Percentiles rank a stretch among this genome's conserved stretches.
phyloP scores from a whole-genome alignment of 2,329 filamentous ascomycete genomes.

The Sporothrix dimorphospora region DNA sequence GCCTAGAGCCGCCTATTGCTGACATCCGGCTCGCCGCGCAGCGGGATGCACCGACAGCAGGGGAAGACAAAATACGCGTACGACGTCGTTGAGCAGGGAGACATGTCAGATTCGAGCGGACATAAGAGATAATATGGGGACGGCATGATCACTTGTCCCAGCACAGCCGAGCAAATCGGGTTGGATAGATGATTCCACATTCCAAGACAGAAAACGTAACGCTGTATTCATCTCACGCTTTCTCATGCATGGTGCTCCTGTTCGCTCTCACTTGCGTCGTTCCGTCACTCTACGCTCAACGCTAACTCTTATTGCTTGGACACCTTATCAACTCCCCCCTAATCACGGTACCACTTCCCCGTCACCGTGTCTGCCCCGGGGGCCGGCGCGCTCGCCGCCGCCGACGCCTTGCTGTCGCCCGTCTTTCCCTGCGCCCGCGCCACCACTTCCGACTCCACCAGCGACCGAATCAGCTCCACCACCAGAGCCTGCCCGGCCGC shows the following conservation, averaged over 20 bases:
- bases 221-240: not conserved
- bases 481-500: slow-evolving; percentile 55
- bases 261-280: not conserved
- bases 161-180: too few relatives aligned
- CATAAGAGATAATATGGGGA: too few relatives aligned
- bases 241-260: not conserved
- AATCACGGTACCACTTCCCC: slow-evolving; percentile 32
- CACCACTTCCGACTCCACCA: slow-evolving; percentile 55
- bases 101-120: too few relatives aligned
- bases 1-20: not conserved
- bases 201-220: too few relatives aligned
- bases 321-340: not conserved
- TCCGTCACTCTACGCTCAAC: not conserved
- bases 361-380: slow-evolving; percentile 19
- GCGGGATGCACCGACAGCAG: not conserved
- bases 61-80: not conserved
- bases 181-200: too few relatives aligned
- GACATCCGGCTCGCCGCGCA: not conserved
- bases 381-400: not conserved
- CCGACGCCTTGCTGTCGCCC: not conserved
- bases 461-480: slow-evolving; percentile 58
- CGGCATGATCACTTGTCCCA: too few relatives aligned
- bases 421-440: slow-evolving; percentile 26
- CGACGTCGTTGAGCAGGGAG: not conserved
- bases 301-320: not conserved